These are phyloP conservation scores for Herpetospermum pedunculosum DNA, from an alignment of 306 rosid genomes.

Conservation along the genomic window DNA sequence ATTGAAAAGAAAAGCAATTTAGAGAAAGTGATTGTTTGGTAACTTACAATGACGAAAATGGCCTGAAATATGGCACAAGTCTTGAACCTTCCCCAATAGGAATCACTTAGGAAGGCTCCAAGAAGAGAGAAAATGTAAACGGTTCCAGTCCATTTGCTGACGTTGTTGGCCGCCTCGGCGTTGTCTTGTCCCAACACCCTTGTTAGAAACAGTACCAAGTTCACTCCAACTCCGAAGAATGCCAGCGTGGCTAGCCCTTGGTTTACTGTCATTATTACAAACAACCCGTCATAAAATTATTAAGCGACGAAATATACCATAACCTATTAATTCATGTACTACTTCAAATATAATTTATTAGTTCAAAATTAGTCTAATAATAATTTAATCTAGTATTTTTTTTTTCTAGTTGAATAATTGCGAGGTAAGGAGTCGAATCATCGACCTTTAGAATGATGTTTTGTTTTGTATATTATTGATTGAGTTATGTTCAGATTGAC, in stretches of 20 bases:
- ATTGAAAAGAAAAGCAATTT: not conserved
- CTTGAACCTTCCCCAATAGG: slow-evolving; percentile 67
- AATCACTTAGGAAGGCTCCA: slow-evolving; percentile 78
- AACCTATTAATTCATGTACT: too few relatives aligned
- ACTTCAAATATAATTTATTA: too few relatives aligned
- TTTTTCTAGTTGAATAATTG: too few relatives aligned
- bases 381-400: too few relatives aligned
- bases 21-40: not conserved
- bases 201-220: slow-evolving; percentile 54
- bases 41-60: slow-evolving; percentile 54
- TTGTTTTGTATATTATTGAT: too few relatives aligned
- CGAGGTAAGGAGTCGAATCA: too few relatives aligned
- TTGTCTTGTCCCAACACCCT: slow-evolving; percentile 69
- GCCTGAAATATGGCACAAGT: slow-evolving; percentile 61
- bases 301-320: not conserved
- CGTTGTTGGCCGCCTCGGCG: slow-evolving; percentile 66
- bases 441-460: too few relatives aligned
- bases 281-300: not conserved
- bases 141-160: slow-evolving; percentile 78
- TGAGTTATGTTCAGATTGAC: too few relatives aligned
- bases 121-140: slow-evolving; percentile 72
- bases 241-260: slow-evolving; percentile 83
- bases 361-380: too few relatives aligned
- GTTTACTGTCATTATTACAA: slow-evolving; percentile 30
- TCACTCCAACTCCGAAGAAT: slow-evolving; percentile 77